Percentiles rank a stretch among this genome's conserved stretches.
Evolutionary conservation across 257 asterid species (phyloP).

Genomic region (Vinca minor): DNA sequence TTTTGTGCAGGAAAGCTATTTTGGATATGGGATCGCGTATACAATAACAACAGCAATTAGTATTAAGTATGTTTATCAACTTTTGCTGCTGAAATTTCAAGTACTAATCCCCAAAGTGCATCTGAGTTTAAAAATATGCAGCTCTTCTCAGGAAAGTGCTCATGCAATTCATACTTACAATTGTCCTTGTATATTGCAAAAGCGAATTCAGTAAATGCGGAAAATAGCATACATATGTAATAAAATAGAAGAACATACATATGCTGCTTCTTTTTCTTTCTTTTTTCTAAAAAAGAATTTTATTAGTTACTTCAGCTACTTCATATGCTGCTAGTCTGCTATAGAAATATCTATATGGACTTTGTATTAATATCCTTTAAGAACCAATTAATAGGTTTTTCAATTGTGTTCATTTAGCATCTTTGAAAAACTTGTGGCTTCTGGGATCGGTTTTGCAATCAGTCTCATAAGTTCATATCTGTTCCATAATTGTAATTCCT

Average conservation of each 20-base stretch:
- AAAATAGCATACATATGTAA: too few species aligned
- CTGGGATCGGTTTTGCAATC: background rate
- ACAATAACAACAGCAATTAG: conserved; percentile 56
- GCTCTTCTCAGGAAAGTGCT: too few species aligned
- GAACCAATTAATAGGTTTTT: background rate
- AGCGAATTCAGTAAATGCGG: background rate
- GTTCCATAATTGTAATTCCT: background rate
- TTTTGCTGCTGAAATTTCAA: background rate
- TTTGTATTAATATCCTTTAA: background rate
- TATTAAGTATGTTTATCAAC: conserved; percentile 30
- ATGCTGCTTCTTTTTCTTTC: too few species aligned
- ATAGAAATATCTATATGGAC: background rate
- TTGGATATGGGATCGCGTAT: conserved; percentile 53
- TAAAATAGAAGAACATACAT: too few species aligned
- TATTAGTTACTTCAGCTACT: too few species aligned
- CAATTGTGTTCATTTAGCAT: background rate
- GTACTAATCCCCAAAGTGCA: background rate
- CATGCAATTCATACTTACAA: background rate
- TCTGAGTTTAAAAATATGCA: background rate
- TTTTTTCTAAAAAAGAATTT: too few species aligned
- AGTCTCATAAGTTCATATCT: background rate
- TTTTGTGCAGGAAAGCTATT: conserved; percentile 51
- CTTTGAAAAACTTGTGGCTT: background rate
- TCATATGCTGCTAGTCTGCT: background rate
- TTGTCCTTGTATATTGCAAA: background rate